Percentiles rank a stretch among this genome's conserved stretches.
Evolutionary conservation across 2,329 filamentous ascomycete species (phyloP).

Genomic region (Talaromyces sp.): DNA sequence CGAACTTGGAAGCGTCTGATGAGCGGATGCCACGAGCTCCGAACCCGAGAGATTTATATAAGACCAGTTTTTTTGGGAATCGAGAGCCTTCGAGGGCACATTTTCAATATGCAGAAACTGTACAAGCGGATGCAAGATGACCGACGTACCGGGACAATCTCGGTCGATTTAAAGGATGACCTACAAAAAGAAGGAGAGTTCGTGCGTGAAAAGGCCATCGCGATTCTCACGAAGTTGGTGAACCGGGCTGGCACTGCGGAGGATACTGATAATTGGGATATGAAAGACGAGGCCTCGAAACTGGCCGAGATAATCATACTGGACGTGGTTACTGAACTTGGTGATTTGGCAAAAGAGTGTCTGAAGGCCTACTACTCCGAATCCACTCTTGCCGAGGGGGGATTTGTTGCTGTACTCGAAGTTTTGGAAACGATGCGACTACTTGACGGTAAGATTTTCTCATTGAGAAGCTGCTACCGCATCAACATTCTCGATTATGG

Average conservation of each 20-base stretch:
- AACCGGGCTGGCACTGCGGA: conserved; percentile 1
- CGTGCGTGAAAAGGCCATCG: neutral
- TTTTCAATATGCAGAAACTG: neutral
- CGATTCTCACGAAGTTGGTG: neutral
- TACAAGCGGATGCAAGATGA: conserved; percentile 9
- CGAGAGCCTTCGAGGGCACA: neutral
- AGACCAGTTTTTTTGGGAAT: neutral
- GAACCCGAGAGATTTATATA: neutral
- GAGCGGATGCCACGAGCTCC: neutral
- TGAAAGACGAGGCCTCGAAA: conserved; percentile 4
- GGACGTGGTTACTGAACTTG: conserved; percentile 16
- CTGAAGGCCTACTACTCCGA: conserved; percentile 17
- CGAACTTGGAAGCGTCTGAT: conserved; percentile 5
- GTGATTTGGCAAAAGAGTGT: conserved; percentile 15
- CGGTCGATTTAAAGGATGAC: neutral
- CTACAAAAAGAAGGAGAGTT: neutral
- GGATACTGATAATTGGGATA: neutral
- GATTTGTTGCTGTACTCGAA: conserved; percentile 15
- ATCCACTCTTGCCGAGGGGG: conserved; percentile 10
- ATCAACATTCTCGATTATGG: conserved; percentile 9
- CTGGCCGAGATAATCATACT: conserved; percentile 18
- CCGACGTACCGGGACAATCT: neutral
- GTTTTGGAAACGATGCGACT: conserved; percentile 15
- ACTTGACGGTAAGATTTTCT: conserved; percentile 14
- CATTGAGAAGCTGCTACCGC: conserved; percentile 7